phyloP scores from a whole-genome alignment of 2,329 filamentous ascomycete genomes.

The Stagonosporopsis chrysanthemi region DNA sequence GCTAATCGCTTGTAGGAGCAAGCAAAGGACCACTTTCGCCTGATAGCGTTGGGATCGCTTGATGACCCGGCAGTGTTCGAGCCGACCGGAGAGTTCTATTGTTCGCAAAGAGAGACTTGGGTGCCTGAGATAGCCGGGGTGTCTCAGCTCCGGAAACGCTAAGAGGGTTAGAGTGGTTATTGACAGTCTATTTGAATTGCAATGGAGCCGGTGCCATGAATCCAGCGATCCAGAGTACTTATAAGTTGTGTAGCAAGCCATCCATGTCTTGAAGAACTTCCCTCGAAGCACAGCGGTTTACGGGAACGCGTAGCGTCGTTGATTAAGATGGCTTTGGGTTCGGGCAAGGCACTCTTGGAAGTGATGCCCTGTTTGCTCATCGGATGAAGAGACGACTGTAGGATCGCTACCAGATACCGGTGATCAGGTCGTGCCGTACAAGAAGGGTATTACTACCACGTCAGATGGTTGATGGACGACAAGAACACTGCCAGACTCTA shows the following conservation, averaged over 20 bases:
- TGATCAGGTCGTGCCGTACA: not conserved
- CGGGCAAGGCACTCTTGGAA: too few relatives aligned
- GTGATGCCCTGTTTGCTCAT: too few relatives aligned
- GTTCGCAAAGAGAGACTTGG: conserved; percentile 52
- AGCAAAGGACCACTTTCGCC: conserved; percentile 32
- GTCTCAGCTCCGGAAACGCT: conserved; percentile 18
- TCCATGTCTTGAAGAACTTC: too few relatives aligned
- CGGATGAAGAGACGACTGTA: too few relatives aligned
- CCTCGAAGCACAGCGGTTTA: too few relatives aligned
- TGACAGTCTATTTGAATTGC: not conserved
- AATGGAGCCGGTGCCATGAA: too few relatives aligned
- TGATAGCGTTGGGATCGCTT: conserved; percentile 32
- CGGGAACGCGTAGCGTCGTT: too few relatives aligned
- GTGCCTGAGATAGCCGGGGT: conserved; percentile 35
- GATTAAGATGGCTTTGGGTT: too few relatives aligned
- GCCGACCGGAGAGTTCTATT: conserved; percentile 75
- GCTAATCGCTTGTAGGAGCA: conserved; percentile 25
- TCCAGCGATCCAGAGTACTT: not conserved
- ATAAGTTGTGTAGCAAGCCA: too few relatives aligned
- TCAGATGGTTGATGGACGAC: not conserved
- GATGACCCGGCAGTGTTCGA: conserved; percentile 36
- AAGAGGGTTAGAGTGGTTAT: not conserved
- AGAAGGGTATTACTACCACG: not conserved
- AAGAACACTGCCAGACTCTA: not conserved
- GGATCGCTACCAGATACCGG: too few relatives aligned